Percentiles rank a stretch among this genome's conserved stretches.
Conservation (phyloP, 192 early-diverging fungal genomes). For the Phycomyces blakesleeanus region DNA sequence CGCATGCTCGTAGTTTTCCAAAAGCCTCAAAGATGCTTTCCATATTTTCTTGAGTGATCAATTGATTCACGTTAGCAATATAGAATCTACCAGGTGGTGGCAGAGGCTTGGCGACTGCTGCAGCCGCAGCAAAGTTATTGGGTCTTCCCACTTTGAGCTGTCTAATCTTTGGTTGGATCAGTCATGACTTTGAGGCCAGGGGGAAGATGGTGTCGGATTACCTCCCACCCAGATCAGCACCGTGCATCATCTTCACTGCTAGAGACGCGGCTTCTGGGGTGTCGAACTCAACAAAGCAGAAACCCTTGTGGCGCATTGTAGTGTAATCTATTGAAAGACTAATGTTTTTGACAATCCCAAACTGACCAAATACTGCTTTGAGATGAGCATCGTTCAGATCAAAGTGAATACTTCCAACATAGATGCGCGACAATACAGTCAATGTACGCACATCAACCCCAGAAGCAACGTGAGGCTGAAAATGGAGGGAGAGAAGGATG, state of each 20-base stretch:
- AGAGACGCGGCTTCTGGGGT: constrained; percentile 80
- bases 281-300: constrained; percentile 88
- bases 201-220: constrained; percentile 22
- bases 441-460: constrained; percentile 33
- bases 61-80: constrained; percentile 79
- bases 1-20: constrained; percentile 68
- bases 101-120: constrained; percentile 56
- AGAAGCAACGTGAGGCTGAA: constrained; percentile 23
- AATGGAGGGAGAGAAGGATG: constrained; percentile 18
- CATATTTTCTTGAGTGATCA: constrained; percentile 70
- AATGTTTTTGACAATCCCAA: constrained; percentile 70
- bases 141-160: constrained; percentile 81
- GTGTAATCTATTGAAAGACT: constrained; percentile 77
- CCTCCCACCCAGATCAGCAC: constrained; percentile 79
- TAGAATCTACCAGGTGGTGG: constrained; percentile 37
- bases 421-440: constrained; percentile 33
- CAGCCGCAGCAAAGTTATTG: constrained; percentile 70
- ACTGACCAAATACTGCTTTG: constrained; percentile 71
- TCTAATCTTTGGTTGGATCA: constrained; percentile 19
- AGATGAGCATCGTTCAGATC: constrained; percentile 81
- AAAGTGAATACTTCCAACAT: constrained; percentile 49
- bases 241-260: constrained; percentile 78
- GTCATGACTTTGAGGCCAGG: not conserved
- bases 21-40: constrained; percentile 80
- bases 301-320: constrained; percentile 80